phyloP scores from a whole-genome alignment of 768 basidiomycete species.

The Nidularia sp. region DNA sequence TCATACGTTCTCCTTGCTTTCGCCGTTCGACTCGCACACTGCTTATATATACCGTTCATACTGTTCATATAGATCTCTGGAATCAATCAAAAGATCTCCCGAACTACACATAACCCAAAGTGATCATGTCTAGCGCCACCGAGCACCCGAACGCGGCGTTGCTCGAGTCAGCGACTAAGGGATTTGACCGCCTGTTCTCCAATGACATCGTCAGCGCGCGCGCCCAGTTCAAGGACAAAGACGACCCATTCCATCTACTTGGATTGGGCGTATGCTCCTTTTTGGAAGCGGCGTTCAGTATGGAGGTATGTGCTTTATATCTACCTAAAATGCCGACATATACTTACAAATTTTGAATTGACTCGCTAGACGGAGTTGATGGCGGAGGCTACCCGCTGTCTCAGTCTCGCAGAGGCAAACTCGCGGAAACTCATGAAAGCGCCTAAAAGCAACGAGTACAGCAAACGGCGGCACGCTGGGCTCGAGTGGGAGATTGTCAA shows the following conservation, averaged over 20 bases:
- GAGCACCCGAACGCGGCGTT: conserved; percentile 21
- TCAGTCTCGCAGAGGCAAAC: conserved; percentile 57
- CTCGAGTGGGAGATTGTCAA: conserved; percentile 75
- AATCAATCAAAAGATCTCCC: neutral
- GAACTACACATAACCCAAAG: neutral
- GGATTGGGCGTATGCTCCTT: conserved; percentile 72
- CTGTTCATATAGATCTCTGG: no score
- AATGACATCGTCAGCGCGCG: conserved; percentile 60
- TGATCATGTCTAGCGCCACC: neutral
- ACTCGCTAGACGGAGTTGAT: conserved; percentile 49
- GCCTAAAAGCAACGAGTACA: conserved; percentile 17
- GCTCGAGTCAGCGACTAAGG: conserved; percentile 37
- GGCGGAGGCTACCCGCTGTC: conserved; percentile 53
- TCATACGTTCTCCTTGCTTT: no score
- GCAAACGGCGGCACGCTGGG: conserved; percentile 46
- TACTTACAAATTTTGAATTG: neutral
- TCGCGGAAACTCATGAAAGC: conserved; percentile 46
- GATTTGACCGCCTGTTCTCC: conserved; percentile 66
- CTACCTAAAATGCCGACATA: neutral
- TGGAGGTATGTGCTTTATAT: conserved; percentile 51
- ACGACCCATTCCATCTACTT: conserved; percentile 70
- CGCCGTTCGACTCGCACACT: no score
- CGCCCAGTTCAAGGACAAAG: conserved; percentile 39
- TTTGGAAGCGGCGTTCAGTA: conserved; percentile 74
- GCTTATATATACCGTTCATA: no score